A percentile compares a stretch with the other conserved stretches of the same genome.
These are phyloP conservation scores for Aspergillus persii DNA, from an alignment of 2,329 filamentous ascomycete genomes.

Conservation along the genomic window DNA sequence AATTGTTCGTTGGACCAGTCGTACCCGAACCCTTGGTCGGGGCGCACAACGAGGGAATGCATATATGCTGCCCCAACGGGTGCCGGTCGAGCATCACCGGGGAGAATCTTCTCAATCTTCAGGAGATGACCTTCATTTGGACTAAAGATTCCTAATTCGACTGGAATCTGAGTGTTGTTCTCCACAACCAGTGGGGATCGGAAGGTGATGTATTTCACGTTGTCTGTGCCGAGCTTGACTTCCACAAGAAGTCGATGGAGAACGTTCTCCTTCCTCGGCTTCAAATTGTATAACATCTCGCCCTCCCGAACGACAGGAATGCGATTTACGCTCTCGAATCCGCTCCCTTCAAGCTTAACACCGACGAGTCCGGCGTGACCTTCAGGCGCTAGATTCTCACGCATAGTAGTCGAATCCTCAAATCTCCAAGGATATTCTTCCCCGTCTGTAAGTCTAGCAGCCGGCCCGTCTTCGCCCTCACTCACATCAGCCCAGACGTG, in stretches of 20 bases:
- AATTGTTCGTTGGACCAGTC: constrained; percentile 87
- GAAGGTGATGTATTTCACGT: constrained; percentile 97
- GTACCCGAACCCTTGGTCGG: constrained; percentile 95
- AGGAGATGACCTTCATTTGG: constrained; percentile 81
- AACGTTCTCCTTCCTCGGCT: constrained; percentile 79
- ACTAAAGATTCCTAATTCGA: constrained; percentile 90
- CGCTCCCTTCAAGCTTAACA: constrained; percentile 84
- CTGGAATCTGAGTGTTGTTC: constrained; percentile 93
- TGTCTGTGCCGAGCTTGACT: constrained; percentile 84
- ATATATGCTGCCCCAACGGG: constrained; percentile 90
- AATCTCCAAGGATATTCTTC: constrained; percentile 94
- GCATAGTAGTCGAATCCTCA: constrained; percentile 93
- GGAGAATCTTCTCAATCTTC: constrained; percentile 96
- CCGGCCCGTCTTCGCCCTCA: constrained; percentile 64
- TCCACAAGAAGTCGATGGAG: constrained; percentile 90
- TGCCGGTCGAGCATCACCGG: constrained; percentile 83
- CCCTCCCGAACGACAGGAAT: constrained; percentile 93
- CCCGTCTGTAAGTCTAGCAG: constrained; percentile 78
- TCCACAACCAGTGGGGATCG: constrained; percentile 88
- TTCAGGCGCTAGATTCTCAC: constrained; percentile 86
- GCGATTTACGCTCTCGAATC: constrained; percentile 85
- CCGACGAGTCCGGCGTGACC: constrained; percentile 75
- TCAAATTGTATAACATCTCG: constrained; percentile 83
- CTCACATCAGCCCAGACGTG: constrained; percentile 76
- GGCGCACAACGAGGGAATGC: constrained; percentile 82